Conservation (phyloP, 306 rosid species). For the Nissolia schottii region DNA sequence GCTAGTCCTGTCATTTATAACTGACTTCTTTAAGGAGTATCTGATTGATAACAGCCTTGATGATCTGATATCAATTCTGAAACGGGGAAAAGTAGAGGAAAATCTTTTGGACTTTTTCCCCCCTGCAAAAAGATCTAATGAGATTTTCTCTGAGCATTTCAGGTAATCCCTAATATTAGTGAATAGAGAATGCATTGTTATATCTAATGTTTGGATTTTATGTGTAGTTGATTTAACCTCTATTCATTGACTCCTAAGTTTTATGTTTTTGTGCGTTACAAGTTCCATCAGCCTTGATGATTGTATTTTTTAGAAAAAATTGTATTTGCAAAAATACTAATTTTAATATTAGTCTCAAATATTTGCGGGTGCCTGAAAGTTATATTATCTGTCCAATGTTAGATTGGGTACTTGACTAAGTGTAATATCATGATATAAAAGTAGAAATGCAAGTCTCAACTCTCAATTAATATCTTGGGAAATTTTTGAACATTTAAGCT, state of each 20-base stretch:
- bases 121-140: constrained; percentile 75
- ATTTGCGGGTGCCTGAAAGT: not conserved
- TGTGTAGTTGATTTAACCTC: not conserved
- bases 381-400: not conserved
- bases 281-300: not conserved
- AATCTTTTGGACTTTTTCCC: constrained; percentile 89
- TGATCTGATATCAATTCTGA: constrained; percentile 92
- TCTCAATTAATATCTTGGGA: not conserved
- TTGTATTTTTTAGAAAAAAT: not conserved
- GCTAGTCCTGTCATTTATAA: constrained; percentile 87
- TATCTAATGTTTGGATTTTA: not conserved
- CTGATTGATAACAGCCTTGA: constrained; percentile 94
- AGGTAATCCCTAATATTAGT: constrained; percentile 45
- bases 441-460: not conserved
- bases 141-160: constrained; percentile 94
- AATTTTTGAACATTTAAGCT: not conserved
- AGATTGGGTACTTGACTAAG: not conserved
- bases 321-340: not conserved
- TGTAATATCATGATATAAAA: not conserved
- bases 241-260: not conserved
- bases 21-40: constrained; percentile 96
- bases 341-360: not conserved
- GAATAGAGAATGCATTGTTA: not conserved
- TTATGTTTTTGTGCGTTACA: not conserved
- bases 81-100: constrained; percentile 95